A percentile compares a stretch with the other conserved stretches of the same genome.
phyloP scores from a whole-genome alignment of 2,329 filamentous ascomycete species.

The Exserohilum rostratum region DNA sequence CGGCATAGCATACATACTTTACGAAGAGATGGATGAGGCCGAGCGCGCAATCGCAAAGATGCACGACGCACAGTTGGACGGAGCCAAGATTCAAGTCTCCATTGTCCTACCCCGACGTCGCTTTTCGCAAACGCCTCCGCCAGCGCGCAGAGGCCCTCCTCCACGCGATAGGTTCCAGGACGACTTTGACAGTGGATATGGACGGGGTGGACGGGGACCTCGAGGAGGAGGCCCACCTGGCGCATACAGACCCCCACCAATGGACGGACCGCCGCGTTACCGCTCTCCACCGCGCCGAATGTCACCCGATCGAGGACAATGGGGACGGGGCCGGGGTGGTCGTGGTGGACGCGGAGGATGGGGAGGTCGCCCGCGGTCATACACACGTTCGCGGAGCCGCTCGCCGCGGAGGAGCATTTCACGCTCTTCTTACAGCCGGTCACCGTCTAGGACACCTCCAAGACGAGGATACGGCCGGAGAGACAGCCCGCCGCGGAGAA shows the following conservation, averaged over 20 bases:
- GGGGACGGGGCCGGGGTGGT: constrained; percentile 40
- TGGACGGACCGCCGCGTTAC: constrained; percentile 38
- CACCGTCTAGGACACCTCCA: constrained; percentile 42
- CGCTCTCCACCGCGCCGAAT: constrained; percentile 49
- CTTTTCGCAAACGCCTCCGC: constrained; percentile 79
- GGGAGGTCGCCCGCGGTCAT: constrained; percentile 35
- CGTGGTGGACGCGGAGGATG: constrained; percentile 41
- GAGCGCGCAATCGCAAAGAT: constrained; percentile 92
- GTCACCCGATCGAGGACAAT: constrained; percentile 27
- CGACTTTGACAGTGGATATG: constrained; percentile 26
- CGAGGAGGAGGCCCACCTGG: constrained; percentile 47
- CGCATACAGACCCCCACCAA: constrained; percentile 46
- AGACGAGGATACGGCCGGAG: constrained; percentile 26
- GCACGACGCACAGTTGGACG: constrained; percentile 96
- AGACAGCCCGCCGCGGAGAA: constrained; percentile 22
- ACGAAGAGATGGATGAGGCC: constrained; percentile 75
- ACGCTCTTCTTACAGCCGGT: constrained; percentile 50
- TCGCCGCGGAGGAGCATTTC: constrained; percentile 51
- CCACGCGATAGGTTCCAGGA: constrained; percentile 36
- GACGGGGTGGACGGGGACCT: constrained; percentile 9
- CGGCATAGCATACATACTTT: constrained; percentile 92
- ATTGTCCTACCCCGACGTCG: constrained; percentile 85
- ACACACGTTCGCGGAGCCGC: constrained; percentile 49
- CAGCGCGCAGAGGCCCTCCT: constrained; percentile 63
- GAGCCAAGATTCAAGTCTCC: constrained; percentile 80